Evolutionary conservation across 2,329 filamentous ascomycete species (phyloP).

Genomic region (Neofusicoccum sp.): DNA sequence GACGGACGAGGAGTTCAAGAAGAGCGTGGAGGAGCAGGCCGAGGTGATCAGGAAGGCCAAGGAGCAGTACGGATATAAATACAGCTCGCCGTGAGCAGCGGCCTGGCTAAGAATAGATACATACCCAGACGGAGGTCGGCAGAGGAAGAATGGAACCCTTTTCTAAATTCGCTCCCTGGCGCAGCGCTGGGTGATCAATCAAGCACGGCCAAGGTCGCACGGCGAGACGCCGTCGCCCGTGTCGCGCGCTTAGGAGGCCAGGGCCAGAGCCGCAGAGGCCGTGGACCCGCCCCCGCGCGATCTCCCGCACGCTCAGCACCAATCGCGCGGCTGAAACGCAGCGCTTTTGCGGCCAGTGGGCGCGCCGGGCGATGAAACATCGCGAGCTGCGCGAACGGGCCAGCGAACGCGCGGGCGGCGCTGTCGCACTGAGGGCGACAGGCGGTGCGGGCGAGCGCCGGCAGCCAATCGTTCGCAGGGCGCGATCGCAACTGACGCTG

Average conservation of each 20-base stretch:
- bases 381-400: background rate
- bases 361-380: slow-evolving; percentile 9
- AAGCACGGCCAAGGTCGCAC: background rate
- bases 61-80: slow-evolving; percentile 48
- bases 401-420: background rate
- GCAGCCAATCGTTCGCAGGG: background rate
- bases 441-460: background rate
- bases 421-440: slow-evolving; percentile 1
- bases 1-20: slow-evolving; percentile 49
- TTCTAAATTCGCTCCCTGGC: background rate
- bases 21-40: slow-evolving; percentile 42
- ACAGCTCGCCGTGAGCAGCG: slow-evolving; percentile 25
- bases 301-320: background rate
- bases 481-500: slow-evolving; percentile 11
- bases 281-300: background rate
- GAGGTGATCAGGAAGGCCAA: slow-evolving; percentile 42
- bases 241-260: slow-evolving; percentile 6
- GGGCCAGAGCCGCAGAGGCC: slow-evolving; percentile 7
- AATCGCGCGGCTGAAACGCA: slow-evolving; percentile 9
- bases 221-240: slow-evolving; percentile 4
- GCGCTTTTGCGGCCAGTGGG: background rate
- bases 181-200: background rate
- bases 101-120: slow-evolving; percentile 1
- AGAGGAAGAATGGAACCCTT: background rate
- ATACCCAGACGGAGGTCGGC: slow-evolving; percentile 3